These are phyloP conservation scores for Stylonectria norvegica DNA, from an alignment of 2,329 filamentous ascomycete genomes.

Conservation along the genomic window DNA sequence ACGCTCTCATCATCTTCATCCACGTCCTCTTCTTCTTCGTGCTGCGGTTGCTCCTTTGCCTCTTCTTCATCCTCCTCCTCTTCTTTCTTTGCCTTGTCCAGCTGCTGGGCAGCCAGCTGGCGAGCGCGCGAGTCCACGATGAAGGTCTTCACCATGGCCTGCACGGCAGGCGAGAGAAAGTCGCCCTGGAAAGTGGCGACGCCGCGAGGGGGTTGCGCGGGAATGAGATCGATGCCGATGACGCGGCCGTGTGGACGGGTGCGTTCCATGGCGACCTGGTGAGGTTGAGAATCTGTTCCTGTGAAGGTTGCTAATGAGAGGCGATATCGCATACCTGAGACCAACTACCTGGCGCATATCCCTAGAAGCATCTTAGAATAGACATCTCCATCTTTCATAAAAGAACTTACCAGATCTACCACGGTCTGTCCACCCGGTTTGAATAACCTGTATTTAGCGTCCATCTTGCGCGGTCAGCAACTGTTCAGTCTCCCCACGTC, in stretches of 20 bases:
- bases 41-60: slow-evolving; percentile 3
- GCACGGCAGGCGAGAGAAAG: slow-evolving; percentile 74
- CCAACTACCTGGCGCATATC: slow-evolving; percentile 74
- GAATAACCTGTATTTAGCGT: slow-evolving; percentile 78
- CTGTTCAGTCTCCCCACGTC: too few relatives aligned
- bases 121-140: slow-evolving; percentile 55
- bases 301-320: not conserved
- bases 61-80: slow-evolving; percentile 20
- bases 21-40: slow-evolving; percentile 2
- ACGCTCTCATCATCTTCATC: slow-evolving; percentile 20
- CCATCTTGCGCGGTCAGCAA: slow-evolving; percentile 56
- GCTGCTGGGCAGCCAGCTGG: slow-evolving; percentile 5
- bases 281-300: not conserved
- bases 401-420: slow-evolving; percentile 75
- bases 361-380: slow-evolving; percentile 48
- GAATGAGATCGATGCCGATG: slow-evolving; percentile 90
- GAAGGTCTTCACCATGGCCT: slow-evolving; percentile 71
- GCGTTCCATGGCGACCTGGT: slow-evolving; percentile 73
- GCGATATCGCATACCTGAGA: slow-evolving; percentile 52
- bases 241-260: slow-evolving; percentile 76
- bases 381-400: too few relatives aligned
- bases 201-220: slow-evolving; percentile 82
- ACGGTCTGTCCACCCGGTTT: slow-evolving; percentile 77
- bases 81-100: slow-evolving; percentile 2
- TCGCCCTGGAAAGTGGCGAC: slow-evolving; percentile 96